Conservation (phyloP, 306 rosid genomes). For the Macrotyloma uniflorum region DNA sequence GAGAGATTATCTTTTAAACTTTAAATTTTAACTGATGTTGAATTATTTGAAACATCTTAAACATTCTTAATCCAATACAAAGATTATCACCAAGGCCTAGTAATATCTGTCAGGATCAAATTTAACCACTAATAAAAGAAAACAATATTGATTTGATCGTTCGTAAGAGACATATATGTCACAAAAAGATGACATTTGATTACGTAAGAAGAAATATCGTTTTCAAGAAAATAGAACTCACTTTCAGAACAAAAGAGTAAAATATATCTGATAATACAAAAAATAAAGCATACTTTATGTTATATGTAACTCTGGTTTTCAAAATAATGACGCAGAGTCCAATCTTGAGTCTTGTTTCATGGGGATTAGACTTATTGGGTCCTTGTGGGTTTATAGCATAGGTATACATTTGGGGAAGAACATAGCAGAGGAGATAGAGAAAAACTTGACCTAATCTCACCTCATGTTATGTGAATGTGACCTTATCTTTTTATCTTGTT, state of each 20-base stretch:
- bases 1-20: too few species aligned
- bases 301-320: not conserved
- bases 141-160: too few species aligned
- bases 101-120: too few species aligned
- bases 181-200: not conserved
- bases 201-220: not conserved
- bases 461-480: not conserved
- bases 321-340: not conserved
- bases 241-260: not conserved
- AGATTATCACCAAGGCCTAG: too few species aligned
- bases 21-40: too few species aligned
- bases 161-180: not conserved
- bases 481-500: conserved; percentile 58
- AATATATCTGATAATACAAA: not conserved
- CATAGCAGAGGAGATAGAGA: not conserved
- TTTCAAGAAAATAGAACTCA: not conserved
- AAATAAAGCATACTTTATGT: not conserved
- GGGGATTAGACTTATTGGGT: not conserved
- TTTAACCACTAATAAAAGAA: too few species aligned
- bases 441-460: not conserved
- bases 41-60: too few species aligned
- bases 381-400: not conserved
- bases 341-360: conserved; percentile 11
- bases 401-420: not conserved
- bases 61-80: too few species aligned